phyloP scores from a whole-genome alignment of 1,139 yeast genomes.

The Kodamaea sp. region DNA sequence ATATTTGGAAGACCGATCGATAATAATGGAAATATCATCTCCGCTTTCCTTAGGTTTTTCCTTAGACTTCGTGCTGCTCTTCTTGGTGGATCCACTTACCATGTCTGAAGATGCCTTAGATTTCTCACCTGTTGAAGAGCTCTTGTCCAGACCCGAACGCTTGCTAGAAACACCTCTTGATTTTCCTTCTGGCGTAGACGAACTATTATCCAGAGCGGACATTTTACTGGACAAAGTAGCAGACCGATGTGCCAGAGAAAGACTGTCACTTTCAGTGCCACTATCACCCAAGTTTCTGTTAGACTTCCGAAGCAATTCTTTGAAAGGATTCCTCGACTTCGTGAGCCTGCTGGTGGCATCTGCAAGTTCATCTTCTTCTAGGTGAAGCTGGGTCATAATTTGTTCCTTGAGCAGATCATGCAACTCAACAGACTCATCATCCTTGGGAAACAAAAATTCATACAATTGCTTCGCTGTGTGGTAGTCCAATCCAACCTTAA shows the following conservation, averaged over 20 bases:
- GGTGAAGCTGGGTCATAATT: constrained; percentile 3
- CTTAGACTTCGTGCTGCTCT: constrained; percentile 1
- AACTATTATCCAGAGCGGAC: constrained; percentile 2
- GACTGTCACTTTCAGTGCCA: constrained; percentile 2
- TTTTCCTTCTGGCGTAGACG: constrained; percentile 1
- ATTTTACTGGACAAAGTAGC: constrained; percentile 2
- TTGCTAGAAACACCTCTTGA: too few species aligned
- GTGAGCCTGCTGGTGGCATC: too few species aligned
- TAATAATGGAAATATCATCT: constrained; percentile 57
- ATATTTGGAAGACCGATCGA: constrained; percentile 65
- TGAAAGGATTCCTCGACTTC: constrained; percentile 6
- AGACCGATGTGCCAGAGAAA: constrained; percentile 4
- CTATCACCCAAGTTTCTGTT: not conserved
- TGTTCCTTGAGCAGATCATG: too few species aligned
- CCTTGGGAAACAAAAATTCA: constrained; percentile 64
- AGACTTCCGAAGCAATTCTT: constrained; percentile 1
- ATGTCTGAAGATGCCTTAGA: too few species aligned
- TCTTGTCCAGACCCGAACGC: too few species aligned
- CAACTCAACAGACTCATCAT: too few species aligned
- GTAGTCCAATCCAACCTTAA: constrained; percentile 73
- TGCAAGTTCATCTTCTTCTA: constrained; percentile 6
- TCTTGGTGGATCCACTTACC: not conserved
- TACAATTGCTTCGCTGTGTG: constrained; percentile 62
- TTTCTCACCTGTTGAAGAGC: too few species aligned
- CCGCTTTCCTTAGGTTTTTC: constrained; percentile 20